Evolutionary conservation across 257 asterid species (phyloP), one percentile per base, ranked within the genome.

Genomic region (Linaria vulgaris): DNA sequence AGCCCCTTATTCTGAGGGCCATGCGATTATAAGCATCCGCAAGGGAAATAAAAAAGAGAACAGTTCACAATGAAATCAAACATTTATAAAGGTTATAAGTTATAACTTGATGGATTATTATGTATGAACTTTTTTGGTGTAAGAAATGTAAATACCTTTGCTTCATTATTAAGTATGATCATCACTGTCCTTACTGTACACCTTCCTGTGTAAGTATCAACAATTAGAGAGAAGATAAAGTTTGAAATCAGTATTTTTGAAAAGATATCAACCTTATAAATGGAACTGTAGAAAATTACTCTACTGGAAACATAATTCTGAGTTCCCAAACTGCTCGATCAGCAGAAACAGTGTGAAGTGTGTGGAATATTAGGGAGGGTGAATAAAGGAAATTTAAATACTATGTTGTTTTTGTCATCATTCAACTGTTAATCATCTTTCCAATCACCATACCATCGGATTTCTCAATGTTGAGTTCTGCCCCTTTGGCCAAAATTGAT

Each of bases 401-500:
- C 50, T 43, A 7, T 54, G 4, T 11, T 15, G 3, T 23, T 19
- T 59, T 37, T 4, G 5, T 27, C n/a, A 3, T 3, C 9, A 53
- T 34, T 53, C 24, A 31, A 38, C 8, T 23, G 21, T 46, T 9
- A 50, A 27, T 51, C 45, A 49, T 46, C 19, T 59, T 59, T 38
- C 37, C 9, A 43, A 38, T 27, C 1, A 19, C 62, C 74, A 45
- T 88, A 91, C 96, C 98, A 59, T 86, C 94, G 43, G 83, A 17
- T 63, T 75, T 79, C 78, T 84, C 91, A 51, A 86, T 61, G 52
- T 76, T 69, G 53, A 91, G 81, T 69, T 84, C 80, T 25, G 87
- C 76, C 24, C 98, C 95, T 73, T 80, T 88, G 46, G 84, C 84
- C 59, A 91, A 84, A 63, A 84, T 59, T 55, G 82, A 77, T 75